These are phyloP conservation scores for Diaporthe sp. DNA, from an alignment of 2,329 filamentous ascomycete species.

Conservation along the genomic window DNA sequence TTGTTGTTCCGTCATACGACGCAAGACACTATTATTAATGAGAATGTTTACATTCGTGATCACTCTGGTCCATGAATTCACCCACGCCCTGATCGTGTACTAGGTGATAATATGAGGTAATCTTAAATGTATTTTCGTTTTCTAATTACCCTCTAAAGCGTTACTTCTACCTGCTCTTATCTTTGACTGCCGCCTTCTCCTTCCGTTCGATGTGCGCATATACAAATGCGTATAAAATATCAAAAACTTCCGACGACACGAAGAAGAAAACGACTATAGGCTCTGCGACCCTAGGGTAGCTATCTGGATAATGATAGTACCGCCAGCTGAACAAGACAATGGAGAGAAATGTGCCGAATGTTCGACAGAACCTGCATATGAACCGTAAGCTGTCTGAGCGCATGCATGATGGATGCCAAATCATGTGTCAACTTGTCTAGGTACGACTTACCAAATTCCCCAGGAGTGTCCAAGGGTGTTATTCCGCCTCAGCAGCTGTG, in stretches of 20 bases:
- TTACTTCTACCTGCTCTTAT: neutral
- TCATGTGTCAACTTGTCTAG: neutral
- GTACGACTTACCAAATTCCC: slow-evolving; percentile 38
- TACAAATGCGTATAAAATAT: slow-evolving; percentile 32
- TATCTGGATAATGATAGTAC: slow-evolving; percentile 35
- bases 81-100: no score
- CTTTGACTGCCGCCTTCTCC: neutral
- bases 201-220: neutral
- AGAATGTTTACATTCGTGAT: neutral
- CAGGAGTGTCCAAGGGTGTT: slow-evolving; percentile 39
- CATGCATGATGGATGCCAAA: neutral
- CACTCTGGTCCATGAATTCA: neutral
- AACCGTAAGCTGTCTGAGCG: neutral
- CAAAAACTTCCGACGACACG: neutral
- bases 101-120: neutral
- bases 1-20: no score
- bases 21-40: neutral
- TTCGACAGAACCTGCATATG: slow-evolving; percentile 17
- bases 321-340: slow-evolving; percentile 34
- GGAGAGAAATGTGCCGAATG: slow-evolving; percentile 23
- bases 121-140: neutral
- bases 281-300: slow-evolving; percentile 34
- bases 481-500: slow-evolving; percentile 35
- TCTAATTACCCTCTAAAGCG: neutral
- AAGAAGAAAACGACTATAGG: slow-evolving; percentile 35